A percentile compares a stretch with the other conserved stretches of the same genome.
Evolutionary conservation across 1,284 basidiomycete genomes (phyloP).

Genomic region (Amylostereum areolatum): DNA sequence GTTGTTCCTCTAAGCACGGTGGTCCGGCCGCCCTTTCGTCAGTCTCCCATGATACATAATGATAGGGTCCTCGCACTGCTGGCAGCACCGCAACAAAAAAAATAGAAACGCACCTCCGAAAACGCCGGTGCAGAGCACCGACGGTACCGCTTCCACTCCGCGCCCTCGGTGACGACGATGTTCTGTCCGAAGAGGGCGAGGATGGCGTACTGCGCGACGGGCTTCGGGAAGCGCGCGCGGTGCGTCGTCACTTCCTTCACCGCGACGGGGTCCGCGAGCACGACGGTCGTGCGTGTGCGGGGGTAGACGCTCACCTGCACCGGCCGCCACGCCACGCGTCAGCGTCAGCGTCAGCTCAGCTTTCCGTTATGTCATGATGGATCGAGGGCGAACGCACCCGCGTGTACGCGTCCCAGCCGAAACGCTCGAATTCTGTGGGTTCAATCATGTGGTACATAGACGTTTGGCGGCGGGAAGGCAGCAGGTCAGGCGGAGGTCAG

Average conservation of each 20-base stretch:
- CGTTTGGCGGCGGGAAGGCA: too few species aligned
- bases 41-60: background rate
- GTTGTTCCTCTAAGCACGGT: slow-evolving; percentile 34
- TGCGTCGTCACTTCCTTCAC: slow-evolving; percentile 12
- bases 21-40: background rate
- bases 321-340: too few species aligned
- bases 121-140: slow-evolving; percentile 39
- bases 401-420: background rate
- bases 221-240: slow-evolving; percentile 33
- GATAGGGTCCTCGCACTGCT: too few species aligned
- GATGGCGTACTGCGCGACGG: slow-evolving; percentile 23
- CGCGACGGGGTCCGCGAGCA: slow-evolving; percentile 7
- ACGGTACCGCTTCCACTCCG: slow-evolving; percentile 55
- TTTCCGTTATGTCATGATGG: background rate
- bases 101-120: slow-evolving; percentile 28
- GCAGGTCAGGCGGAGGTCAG: too few species aligned
- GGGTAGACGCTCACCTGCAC: slow-evolving; percentile 6
- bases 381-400: background rate
- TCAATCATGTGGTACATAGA: too few species aligned
- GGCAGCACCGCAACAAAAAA: background rate
- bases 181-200: slow-evolving; percentile 41
- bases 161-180: slow-evolving; percentile 53
- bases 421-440: background rate
- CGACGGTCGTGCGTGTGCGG: background rate
- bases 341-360: too few species aligned